A percentile compares a stretch with the other conserved stretches of the same genome.
Evolutionary conservation across 805 yeast species (phyloP).

Genomic region (Phaffomyces thermotolerans): DNA sequence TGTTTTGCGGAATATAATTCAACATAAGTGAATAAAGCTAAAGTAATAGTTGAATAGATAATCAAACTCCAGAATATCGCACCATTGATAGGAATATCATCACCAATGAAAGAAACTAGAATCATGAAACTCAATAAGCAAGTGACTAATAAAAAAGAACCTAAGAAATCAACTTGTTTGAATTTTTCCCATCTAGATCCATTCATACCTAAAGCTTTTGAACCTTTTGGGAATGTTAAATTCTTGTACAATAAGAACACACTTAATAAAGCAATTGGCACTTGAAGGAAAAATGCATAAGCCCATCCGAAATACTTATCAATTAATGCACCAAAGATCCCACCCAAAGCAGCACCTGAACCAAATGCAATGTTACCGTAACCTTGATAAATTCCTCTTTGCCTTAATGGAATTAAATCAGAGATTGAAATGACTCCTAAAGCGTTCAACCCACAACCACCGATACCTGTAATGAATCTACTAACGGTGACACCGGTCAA

Average conservation of each 20-base stretch:
- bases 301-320: conserved; percentile 59
- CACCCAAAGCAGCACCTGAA: conserved; percentile 68
- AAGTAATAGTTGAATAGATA: conserved; percentile 26
- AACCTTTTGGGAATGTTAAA: conserved; percentile 37
- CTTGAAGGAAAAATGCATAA: conserved; percentile 46
- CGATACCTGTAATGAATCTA: conserved; percentile 69
- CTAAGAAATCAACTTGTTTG: conserved; percentile 58
- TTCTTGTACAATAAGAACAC: conserved; percentile 31
- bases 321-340: conserved; percentile 51
- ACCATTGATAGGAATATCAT: conserved; percentile 41
- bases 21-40: conserved; percentile 34
- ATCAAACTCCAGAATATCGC: conserved; percentile 31
- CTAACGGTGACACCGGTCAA: conserved; percentile 36
- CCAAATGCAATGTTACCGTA: conserved; percentile 67
- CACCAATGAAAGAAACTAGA: conserved; percentile 63
- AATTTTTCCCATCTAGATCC: conserved; percentile 40
- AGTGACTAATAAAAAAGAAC: conserved; percentile 51
- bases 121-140: conserved; percentile 52
- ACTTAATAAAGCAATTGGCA: conserved; percentile 42
- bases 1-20: conserved; percentile 39
- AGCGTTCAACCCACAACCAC: conserved; percentile 81
- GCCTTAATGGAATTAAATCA: conserved; percentile 69
- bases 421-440: conserved; percentile 64
- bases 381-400: conserved; percentile 77
- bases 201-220: conserved; percentile 46